A percentile compares a stretch with the other conserved stretches of the same genome.
Evolutionary conservation across 2,329 filamentous ascomycete genomes (phyloP).

Genomic region (Trichoderma cornu-damae): DNA sequence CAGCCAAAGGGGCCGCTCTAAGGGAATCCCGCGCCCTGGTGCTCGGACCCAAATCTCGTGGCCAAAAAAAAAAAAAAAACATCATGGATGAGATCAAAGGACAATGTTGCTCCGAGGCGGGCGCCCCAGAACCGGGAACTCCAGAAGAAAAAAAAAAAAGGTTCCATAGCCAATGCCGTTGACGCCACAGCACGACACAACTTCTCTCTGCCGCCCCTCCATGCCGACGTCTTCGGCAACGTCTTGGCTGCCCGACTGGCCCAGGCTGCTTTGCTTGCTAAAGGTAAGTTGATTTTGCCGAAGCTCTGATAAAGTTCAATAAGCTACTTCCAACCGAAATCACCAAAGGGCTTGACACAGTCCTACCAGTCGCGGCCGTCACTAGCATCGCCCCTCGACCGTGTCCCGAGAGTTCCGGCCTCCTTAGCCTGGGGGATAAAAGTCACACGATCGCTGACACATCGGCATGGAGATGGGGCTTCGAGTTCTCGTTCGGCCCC

Average conservation of each 20-base stretch:
- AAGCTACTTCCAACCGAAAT: neutral
- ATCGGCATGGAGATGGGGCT: neutral
- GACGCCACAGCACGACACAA: conserved; percentile 9
- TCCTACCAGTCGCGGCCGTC: conserved; percentile 3
- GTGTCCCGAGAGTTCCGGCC: conserved; percentile 17
- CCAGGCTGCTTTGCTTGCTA: neutral
- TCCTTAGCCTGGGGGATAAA: neutral
- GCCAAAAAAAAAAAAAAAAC: too few species aligned
- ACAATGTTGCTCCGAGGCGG: conserved; percentile 2
- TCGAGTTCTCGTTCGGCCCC: neutral
- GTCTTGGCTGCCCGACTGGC: conserved; percentile 2
- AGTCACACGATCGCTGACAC: conserved; percentile 7
- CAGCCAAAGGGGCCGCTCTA: too few species aligned
- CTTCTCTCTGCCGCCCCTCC: neutral
- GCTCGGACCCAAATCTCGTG: too few species aligned
- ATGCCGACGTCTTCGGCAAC: conserved; percentile 6
- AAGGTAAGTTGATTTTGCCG: too few species aligned
- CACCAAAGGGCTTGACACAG: neutral
- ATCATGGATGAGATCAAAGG: conserved; percentile 14
- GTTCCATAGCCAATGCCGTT: neutral
- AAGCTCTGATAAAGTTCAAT: conserved; percentile 4
- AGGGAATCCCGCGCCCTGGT: too few species aligned
- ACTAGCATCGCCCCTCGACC: conserved; percentile 16
- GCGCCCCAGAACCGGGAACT: conserved; percentile 8
- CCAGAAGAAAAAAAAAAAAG: too few species aligned